Base-by-base conservation (phyloP, 495 filamentous ascomycete genomes). In the Neurospora sp. region DNA sequence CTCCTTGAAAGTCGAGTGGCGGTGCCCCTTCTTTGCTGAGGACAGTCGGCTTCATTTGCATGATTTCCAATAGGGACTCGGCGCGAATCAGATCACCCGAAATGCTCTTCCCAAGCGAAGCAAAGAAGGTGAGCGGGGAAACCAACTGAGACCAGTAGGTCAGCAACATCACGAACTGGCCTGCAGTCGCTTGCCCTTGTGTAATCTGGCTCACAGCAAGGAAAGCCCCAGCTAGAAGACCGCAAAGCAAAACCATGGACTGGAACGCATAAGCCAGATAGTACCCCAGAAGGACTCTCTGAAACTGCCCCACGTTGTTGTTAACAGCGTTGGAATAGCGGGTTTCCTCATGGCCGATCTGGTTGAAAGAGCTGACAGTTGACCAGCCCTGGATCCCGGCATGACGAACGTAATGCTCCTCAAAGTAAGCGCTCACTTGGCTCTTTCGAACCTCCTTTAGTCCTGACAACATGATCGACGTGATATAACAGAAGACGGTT, bases 291-390 rank as follows among this genome's bases (percentile, higher is more conserved):
- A 80, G 80, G 20, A 84, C 77, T 16, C 78, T 77, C 72, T 83
- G 82, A 16, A 80, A 80, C 18, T 81, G 82, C 14, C 74, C 73
- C 11, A 85, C 80, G 61, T 82, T 80, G 12, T 84, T 79, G 46
- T 82, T 81, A 42, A 86, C 83, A 11, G 84, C 85, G 10, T 79
- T 74, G n/a, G 83, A 82, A 76, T 92, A 91, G 70, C 89, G 85
- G 22, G 83, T 81, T 73, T 88, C 84, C 76, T 94, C 91, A 74
- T 92, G 89, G 2, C 81, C 79, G 37, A 89, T 84, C 73, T 89
- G 88, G 77, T 94, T 94, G 83, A 94, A 93, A 76, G 90, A 88
- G 71, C 84, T 86, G 35, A 92, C 91, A 16, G 91, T 91, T 35
- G 85, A 81, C 91, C 92, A 94, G 42, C 87, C 89, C 71, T 85